A percentile compares a stretch with the other conserved stretches of the same genome.
Conservation (phyloP, 192 early-diverging fungal species). For the Backusella mclennaniae region DNA sequence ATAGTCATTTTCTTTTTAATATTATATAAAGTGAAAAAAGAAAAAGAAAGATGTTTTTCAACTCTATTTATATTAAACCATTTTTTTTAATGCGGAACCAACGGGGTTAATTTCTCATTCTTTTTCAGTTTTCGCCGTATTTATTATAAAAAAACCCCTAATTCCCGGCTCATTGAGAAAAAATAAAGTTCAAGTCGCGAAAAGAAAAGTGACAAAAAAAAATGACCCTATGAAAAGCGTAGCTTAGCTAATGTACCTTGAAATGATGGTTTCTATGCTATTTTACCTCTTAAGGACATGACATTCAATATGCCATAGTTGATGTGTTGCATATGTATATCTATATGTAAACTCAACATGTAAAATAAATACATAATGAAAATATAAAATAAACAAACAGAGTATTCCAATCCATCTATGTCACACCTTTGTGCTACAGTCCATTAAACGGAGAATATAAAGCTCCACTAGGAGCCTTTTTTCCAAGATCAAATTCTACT, state of each 20-base stretch:
- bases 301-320: too few relatives aligned
- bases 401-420: background rate
- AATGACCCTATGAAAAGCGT: background rate
- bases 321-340: too few relatives aligned
- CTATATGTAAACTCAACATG: too few relatives aligned
- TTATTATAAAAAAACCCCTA: background rate
- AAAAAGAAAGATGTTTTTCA: background rate
- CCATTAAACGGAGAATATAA: background rate
- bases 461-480: background rate
- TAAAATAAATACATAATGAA: background rate
- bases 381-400: background rate
- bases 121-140: background rate
- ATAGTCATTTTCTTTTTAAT: conserved; percentile 2
- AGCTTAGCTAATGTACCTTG: background rate
- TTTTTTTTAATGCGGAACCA: background rate
- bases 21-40: background rate
- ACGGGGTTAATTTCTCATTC: background rate
- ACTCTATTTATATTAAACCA: background rate
- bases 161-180: background rate
- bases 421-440: background rate
- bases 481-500: background rate
- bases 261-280: background rate
- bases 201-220: background rate
- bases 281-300: background rate
- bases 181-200: background rate